These are phyloP conservation scores for Candida succiphila DNA, from an alignment of 805 yeast genomes.

Conservation along the genomic window DNA sequence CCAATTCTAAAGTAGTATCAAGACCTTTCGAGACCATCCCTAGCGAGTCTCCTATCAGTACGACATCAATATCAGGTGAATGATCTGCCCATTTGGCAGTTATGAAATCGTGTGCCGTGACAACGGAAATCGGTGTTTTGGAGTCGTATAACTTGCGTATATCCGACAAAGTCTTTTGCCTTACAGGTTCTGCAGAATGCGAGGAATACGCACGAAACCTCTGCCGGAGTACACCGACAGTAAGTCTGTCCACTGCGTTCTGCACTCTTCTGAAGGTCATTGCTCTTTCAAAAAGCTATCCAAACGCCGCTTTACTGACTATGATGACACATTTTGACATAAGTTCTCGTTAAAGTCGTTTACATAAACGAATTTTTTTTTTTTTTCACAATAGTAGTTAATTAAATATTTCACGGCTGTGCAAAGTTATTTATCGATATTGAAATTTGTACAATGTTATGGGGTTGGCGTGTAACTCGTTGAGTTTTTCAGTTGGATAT, in stretches of 20 bases:
- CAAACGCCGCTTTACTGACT: too few relatives aligned
- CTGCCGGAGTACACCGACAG: not conserved
- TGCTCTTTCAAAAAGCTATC: too few relatives aligned
- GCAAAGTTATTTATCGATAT: too few relatives aligned
- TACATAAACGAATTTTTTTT: too few relatives aligned
- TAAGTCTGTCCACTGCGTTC: not conserved
- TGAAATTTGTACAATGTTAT: too few relatives aligned
- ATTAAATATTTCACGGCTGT: too few relatives aligned
- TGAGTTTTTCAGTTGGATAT: too few relatives aligned
- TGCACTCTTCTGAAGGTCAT: not conserved
- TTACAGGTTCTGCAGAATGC: slow-evolving; percentile 4
- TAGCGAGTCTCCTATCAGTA: slow-evolving; percentile 83
- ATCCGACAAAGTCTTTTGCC: slow-evolving; percentile 15
- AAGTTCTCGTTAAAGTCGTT: too few relatives aligned
- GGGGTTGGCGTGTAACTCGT: too few relatives aligned
- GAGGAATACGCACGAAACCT: slow-evolving; percentile 11
- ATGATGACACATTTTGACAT: too few relatives aligned
- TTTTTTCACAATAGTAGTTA: too few relatives aligned
- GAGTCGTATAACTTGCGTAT: slow-evolving; percentile 10
- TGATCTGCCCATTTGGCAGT: slow-evolving; percentile 50
- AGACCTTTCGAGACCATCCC: slow-evolving; percentile 90
- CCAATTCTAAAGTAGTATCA: slow-evolving; percentile 61
- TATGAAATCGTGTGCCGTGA: slow-evolving; percentile 87
- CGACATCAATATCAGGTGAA: slow-evolving; percentile 51
- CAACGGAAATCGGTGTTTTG: slow-evolving; percentile 17